Conservation (phyloP, 768 basidiomycete species). For the Leccinum disarticulatum region DNA sequence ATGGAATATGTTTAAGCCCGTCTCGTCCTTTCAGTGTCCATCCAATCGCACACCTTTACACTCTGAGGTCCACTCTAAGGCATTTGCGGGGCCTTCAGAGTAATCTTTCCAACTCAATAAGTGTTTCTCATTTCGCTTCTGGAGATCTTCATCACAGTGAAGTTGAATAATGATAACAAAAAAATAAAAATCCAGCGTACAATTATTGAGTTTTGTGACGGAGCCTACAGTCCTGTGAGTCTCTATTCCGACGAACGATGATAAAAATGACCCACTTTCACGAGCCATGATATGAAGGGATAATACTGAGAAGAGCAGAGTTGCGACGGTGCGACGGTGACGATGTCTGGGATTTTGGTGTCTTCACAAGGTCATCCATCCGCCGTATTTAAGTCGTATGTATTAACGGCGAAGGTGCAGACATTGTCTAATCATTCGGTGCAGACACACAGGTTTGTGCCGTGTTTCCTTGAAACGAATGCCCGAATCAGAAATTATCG, state of each 20-base stretch:
- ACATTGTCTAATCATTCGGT: neutral
- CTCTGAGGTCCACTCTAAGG: constrained; percentile 48
- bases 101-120: constrained; percentile 44
- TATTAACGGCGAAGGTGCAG: constrained; percentile 12
- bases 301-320: neutral
- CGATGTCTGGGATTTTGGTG: neutral
- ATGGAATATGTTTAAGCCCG: constrained; percentile 4
- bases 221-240: constrained; percentile 29
- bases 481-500: constrained; percentile 2
- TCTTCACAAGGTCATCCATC: neutral
- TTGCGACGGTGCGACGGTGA: neutral
- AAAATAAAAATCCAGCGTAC: constrained; percentile 30
- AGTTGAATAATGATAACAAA: neutral
- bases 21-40: neutral
- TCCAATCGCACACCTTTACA: constrained; percentile 51
- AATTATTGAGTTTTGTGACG: constrained; percentile 44
- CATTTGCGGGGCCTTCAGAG: constrained; percentile 41
- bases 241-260: neutral
- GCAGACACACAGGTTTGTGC: constrained; percentile 5
- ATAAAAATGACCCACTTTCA: constrained; percentile 19
- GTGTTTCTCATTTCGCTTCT: constrained; percentile 29
- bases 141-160: constrained; percentile 35
- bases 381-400: constrained; percentile 27
- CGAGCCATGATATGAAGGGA: constrained; percentile 14
- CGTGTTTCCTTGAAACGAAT: constrained; percentile 1